Conservation (phyloP, 2,329 filamentous ascomycete genomes). For the Colletotrichum tofieldiae region DNA sequence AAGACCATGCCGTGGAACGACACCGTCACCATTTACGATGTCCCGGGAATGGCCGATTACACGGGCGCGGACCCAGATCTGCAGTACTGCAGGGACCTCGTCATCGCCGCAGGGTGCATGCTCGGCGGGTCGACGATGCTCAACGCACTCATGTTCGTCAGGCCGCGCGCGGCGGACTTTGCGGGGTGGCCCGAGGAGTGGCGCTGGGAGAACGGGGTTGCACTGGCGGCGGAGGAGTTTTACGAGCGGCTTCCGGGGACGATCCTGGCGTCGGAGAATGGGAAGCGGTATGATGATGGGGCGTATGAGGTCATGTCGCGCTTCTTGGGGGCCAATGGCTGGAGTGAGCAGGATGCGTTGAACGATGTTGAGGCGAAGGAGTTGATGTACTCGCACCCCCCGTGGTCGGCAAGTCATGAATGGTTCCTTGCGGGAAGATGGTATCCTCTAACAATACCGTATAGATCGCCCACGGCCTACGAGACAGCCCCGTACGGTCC, state of each 20-base stretch:
- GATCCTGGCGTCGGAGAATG: slow-evolving; percentile 39
- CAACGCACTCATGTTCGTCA: slow-evolving; percentile 48
- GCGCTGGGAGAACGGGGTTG: slow-evolving; percentile 44
- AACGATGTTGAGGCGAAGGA: slow-evolving; percentile 43
- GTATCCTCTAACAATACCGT: background rate
- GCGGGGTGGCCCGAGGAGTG: slow-evolving; percentile 43
- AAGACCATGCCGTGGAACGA: slow-evolving; percentile 48
- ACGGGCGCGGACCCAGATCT: slow-evolving; percentile 27
- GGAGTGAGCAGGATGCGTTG: slow-evolving; percentile 40
- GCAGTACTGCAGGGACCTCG: slow-evolving; percentile 49
- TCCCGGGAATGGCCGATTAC: slow-evolving; percentile 44
- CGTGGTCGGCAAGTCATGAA: slow-evolving; percentile 37
- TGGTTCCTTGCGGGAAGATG: background rate
- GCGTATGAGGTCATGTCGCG: slow-evolving; percentile 41
- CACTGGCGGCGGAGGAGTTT: slow-evolving; percentile 42
- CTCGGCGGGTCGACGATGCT: slow-evolving; percentile 52
- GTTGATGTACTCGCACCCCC: slow-evolving; percentile 43
- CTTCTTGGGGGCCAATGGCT: slow-evolving; percentile 43
- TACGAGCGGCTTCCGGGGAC: slow-evolving; percentile 44
- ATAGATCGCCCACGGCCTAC: slow-evolving; percentile 42
- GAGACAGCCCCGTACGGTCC: slow-evolving; percentile 46
- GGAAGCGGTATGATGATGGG: slow-evolving; percentile 43
- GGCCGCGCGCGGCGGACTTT: slow-evolving; percentile 41
- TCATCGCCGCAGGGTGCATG: slow-evolving; percentile 50
- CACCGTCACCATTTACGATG: slow-evolving; percentile 46